These are phyloP conservation scores for Cercospora beticola DNA, from an alignment of 2,329 filamentous ascomycete species.

Conservation along the genomic window DNA sequence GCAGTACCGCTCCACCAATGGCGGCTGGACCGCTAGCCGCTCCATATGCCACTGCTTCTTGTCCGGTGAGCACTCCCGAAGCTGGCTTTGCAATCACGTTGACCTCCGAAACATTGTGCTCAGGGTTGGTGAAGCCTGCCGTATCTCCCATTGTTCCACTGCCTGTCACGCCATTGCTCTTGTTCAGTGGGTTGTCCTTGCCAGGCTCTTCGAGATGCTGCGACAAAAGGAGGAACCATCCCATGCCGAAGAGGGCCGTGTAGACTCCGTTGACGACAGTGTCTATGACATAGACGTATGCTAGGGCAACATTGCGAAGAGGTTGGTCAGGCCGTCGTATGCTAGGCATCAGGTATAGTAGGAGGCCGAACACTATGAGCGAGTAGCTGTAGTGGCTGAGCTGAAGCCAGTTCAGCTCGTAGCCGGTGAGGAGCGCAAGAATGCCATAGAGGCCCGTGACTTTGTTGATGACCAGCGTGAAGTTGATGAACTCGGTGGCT, in stretches of 20 bases:
- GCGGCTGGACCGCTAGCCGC: constrained; percentile 39
- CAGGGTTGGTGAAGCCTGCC: constrained; percentile 64
- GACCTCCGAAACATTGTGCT: constrained; percentile 58
- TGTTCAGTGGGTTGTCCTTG: constrained; percentile 26
- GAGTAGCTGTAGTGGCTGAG: constrained; percentile 92
- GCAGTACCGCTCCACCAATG: constrained; percentile 64
- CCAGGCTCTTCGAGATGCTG: constrained; percentile 51
- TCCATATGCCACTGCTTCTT: constrained; percentile 54
- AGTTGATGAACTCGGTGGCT: constrained; percentile 78
- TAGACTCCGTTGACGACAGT: constrained; percentile 78
- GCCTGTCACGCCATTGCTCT: constrained; percentile 50
- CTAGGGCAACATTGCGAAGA: constrained; percentile 75
- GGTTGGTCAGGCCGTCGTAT: constrained; percentile 59
- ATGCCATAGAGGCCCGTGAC: constrained; percentile 87
- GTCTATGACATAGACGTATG: constrained; percentile 83
- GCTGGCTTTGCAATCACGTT: constrained; percentile 54
- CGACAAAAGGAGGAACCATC: constrained; percentile 79
- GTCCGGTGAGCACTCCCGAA: constrained; percentile 47
- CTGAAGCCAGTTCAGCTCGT: constrained; percentile 76
- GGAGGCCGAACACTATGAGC: constrained; percentile 65
- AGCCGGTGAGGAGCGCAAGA: constrained; percentile 84
- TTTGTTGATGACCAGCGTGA: constrained; percentile 87
- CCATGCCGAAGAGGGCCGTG: constrained; percentile 76
- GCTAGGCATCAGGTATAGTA: constrained; percentile 71
- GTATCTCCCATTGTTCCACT: constrained; percentile 60